Evolutionary conservation across 2,329 filamentous ascomycete species (phyloP), one percentile per base, ranked within the genome.

Genomic region (Zymoseptoria brevis): DNA sequence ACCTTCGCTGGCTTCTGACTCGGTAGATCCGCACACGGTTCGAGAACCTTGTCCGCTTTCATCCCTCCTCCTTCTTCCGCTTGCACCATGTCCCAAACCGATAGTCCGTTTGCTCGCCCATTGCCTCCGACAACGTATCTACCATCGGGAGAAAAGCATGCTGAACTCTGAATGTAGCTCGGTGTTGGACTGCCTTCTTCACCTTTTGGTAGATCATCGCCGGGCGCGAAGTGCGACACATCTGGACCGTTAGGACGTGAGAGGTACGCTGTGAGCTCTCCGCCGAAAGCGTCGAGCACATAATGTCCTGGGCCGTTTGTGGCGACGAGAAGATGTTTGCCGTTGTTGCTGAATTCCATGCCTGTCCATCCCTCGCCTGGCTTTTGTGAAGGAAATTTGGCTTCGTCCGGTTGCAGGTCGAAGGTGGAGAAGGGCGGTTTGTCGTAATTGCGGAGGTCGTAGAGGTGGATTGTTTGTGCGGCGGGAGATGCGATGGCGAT

Each of bases 291-390:
- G 72, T 99, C 94, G n/a, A 99, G 79, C 2, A 99, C 77, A 69
- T 94, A 96, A 74, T 99, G 94, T 0, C 91, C 90, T 55, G 82
- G 82, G 6, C 89, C 90, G 54, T 87, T 89, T 1, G 93, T 97
- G 13, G 89, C 89, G 19, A 99, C 74, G 4, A 99, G 81, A 53
- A 99, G 76, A 61, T 84, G 84, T 70, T 96, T 96, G 19, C 94
- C 94, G 69, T 99, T 94, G 69, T 99, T 99, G 59, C 90, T 94
- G 72, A 99, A 97, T 68, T 96, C 91, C 50, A 99, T 81, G 67
- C 88, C 91, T 1, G 89, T 94, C 94, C 94, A 99, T 9, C 87
- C 87, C 49, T 69, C 66, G 8, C 66, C 72, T 5, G 61, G 62
- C 56, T 81, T 81, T 61, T 83, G 77, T 54, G 75, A 80, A 53